Percentiles rank a stretch among this genome's conserved stretches.
phyloP scores from a whole-genome alignment of 805 yeast genomes.

The Candida montana region DNA sequence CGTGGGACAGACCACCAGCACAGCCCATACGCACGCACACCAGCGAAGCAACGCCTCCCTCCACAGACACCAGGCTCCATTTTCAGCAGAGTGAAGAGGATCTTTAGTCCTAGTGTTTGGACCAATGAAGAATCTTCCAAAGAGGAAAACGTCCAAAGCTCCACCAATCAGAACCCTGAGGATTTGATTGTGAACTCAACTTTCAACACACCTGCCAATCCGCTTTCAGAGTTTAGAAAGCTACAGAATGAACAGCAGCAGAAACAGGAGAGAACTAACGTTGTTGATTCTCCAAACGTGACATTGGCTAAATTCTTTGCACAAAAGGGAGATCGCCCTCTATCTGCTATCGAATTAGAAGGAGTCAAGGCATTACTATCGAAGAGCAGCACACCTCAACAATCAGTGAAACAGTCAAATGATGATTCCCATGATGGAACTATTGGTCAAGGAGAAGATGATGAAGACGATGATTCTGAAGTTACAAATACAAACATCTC shows the following conservation, averaged over 20 bases:
- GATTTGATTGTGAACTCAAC: not conserved
- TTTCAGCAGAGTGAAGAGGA: slow-evolving; percentile 21
- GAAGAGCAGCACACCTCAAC: not conserved
- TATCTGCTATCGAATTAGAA: slow-evolving; percentile 70
- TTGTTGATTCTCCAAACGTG: slow-evolving; percentile 43
- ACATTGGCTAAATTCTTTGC: slow-evolving; percentile 63
- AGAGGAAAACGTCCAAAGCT: not conserved
- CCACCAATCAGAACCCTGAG: not conserved
- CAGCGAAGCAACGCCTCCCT: slow-evolving; percentile 18
- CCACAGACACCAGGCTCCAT: slow-evolving; percentile 22
- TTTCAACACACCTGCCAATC: slow-evolving; percentile 11
- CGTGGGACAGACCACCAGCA: slow-evolving; percentile 11
- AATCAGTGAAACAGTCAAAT: not conserved
- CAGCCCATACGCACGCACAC: slow-evolving; percentile 14
- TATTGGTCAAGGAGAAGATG: slow-evolving; percentile 3
- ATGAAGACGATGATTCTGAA: slow-evolving; percentile 7
- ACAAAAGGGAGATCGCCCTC: slow-evolving; percentile 69
- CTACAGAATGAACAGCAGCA: slow-evolving; percentile 7
- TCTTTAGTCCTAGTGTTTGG: slow-evolving; percentile 22
- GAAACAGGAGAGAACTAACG: not conserved
- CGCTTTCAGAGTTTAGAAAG: slow-evolving; percentile 17
- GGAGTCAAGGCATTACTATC: slow-evolving; percentile 66
- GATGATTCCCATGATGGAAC: not conserved
- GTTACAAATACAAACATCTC: slow-evolving; percentile 7
- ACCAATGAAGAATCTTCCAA: not conserved